phyloP scores from a whole-genome alignment of 768 basidiomycete species.

The Phylloporus arenicola region DNA sequence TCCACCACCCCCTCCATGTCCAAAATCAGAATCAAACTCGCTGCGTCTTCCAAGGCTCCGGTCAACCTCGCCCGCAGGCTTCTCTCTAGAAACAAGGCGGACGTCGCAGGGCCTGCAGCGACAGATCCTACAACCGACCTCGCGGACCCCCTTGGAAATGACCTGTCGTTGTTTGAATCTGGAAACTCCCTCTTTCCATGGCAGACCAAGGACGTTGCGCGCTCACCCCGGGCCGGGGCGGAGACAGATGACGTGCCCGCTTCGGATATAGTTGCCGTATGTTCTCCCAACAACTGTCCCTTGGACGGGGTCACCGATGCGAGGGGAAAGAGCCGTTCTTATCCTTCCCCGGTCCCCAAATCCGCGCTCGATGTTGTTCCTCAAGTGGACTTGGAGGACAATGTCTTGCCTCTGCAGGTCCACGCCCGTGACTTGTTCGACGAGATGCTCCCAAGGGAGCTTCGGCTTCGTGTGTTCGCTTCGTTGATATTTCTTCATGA shows the following conservation, averaged over 20 bases:
- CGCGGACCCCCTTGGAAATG: slow-evolving; percentile 9
- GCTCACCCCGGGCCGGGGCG: slow-evolving; percentile 6
- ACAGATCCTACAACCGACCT: slow-evolving; percentile 4
- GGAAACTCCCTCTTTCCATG: slow-evolving; percentile 41
- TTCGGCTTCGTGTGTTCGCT: slow-evolving; percentile 56
- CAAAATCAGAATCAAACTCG: slow-evolving; percentile 43
- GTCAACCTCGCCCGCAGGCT: slow-evolving; percentile 55
- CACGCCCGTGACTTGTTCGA: slow-evolving; percentile 58
- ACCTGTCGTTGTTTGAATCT: slow-evolving; percentile 23
- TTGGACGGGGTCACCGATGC: slow-evolving; percentile 21
- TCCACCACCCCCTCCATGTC: slow-evolving; percentile 45
- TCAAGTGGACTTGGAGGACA: slow-evolving; percentile 37
- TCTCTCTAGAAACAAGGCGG: slow-evolving; percentile 39
- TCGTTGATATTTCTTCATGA: slow-evolving; percentile 55
- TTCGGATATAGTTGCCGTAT: slow-evolving; percentile 6
- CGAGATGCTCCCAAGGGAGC: slow-evolving; percentile 63
- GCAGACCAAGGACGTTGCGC: slow-evolving; percentile 31
- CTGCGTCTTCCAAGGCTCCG: slow-evolving; percentile 36
- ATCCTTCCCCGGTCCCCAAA: slow-evolving; percentile 59
- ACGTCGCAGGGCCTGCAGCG: slow-evolving; percentile 11
- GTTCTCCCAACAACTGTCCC: slow-evolving; percentile 14
- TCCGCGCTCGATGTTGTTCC: slow-evolving; percentile 59
- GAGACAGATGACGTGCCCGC: slow-evolving; percentile 13
- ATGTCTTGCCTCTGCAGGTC: slow-evolving; percentile 46
- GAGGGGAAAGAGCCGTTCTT: slow-evolving; percentile 52